Base-by-base conservation (phyloP, 495 filamentous ascomycete species). In the Hamigera avellanea region DNA sequence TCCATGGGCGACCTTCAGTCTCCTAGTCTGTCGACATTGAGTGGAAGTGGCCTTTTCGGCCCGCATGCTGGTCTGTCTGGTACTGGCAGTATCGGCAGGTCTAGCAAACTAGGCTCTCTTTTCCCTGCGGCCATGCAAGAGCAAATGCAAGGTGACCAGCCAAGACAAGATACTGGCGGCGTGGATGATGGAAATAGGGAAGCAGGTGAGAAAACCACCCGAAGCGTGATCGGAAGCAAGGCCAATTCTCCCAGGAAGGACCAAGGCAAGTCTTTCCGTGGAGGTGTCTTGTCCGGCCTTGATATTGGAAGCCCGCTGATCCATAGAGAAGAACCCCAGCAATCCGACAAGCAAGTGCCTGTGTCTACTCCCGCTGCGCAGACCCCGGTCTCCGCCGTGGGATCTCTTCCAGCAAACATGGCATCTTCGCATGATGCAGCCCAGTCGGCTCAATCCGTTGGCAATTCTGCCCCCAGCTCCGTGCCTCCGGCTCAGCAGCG, bases 71-170 rank as follows among this genome's bases (percentile, higher is more conserved):
- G 62, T 19, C 60, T 72, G 16, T 55, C 58, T 26, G 58, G 59
- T 7, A 61, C 62, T 27, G 65, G 67, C 19, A 71, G 74, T 21
- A 64, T 78, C 26, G 77, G 79, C 19, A 75, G 89, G 36, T 77
- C 76, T 0, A 89, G 84, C 58, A 93, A 86, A 55, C 62, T 96
- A 35, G 82, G 81, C 1, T 87, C 86, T 2, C 68, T 98, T 26
- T 95, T 98, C 50, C 86, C 89, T 10, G 51, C 69, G 7, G 77
- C 80, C 2, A 88, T 93, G 80, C 84, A 91, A 53, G 85, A 87
- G n/a, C 83, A 88, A 50, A 81, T 86, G 70, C 80, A 69, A 15
- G 43, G 50, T 34, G 75, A 78, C 2, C 55, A 62, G 29, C 48
- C 46, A 19, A 58, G 66, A 13, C 56, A 75, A 19, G 68, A 65